Base-by-base conservation (phyloP, 768 basidiomycete species). In the Tylopilus vinaceipallidus region DNA sequence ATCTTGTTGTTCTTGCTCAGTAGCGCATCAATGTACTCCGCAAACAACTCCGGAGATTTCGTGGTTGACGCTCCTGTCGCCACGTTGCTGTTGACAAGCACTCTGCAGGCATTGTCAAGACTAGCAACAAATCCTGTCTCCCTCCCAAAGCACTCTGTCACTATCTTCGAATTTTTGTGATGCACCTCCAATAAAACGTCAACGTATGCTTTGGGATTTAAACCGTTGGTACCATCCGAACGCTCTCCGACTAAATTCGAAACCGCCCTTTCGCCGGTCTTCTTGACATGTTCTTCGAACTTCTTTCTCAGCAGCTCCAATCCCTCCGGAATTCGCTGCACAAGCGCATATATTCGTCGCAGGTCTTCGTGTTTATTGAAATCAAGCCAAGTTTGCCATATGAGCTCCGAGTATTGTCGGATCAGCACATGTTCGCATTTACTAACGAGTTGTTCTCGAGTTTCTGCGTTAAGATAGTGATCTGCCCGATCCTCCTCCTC, bases 401-500 rank as follows among this genome's bases (percentile, higher is more conserved):
- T 88, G 37, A 85, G 70, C 52, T 83, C 79, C 40, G 85, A 75
- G 63, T 95, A 94, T 56, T 87, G 86, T 49, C 87, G 81, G 60
- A 99, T 94, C 56, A 99, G 84, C 23, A 91, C 88, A 54, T 88
- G 82, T 67, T 99, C 95, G 75, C 95, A 98, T 71, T 83, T 86
- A 63, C 70, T 78, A 67, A 89, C 78, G 53, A 90, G 77, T 26
- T 82, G 76, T 66, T 91, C 93, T 62, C 90, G 81, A 17, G 95
- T 97, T 50, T 84, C 84, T 7, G 87, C 86, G 70, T 95, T 88
- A 38, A 99, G 77, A 69, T 97, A 98, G 44, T 91, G 80, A 65
- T 97, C 95, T 19, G 98, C 92, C 20, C 95, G 83, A 63, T 95
- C 91, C 68, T 95, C 92, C 62, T 99, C 95, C 69, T 99, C 95